Base-by-base conservation (phyloP, 2,329 filamentous ascomycete genomes). In the Septoria linicola region DNA sequence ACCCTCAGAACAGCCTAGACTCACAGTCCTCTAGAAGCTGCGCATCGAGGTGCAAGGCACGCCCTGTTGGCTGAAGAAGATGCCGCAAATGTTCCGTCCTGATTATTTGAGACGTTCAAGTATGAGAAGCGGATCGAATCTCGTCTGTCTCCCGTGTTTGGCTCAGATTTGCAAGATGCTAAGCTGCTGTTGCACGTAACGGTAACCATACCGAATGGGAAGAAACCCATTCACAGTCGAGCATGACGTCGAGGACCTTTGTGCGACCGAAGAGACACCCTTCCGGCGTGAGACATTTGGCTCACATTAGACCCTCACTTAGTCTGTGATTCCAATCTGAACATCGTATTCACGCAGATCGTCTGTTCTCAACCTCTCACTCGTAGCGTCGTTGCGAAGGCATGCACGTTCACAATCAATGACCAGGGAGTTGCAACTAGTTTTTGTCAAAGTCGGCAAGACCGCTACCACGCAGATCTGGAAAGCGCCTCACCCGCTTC, bases 211-310 rank as follows among this genome's bases (percentile, higher is more conserved):
- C 43, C 34, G 32, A 19, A 32, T 32, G 3, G 5, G 23, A 27
- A 27, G 23, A 27, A 10, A 27, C 23, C 23, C 23, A 25, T 23
- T 10, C 34, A 4, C 27, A 32, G 14, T 14, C 3, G 34, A 39
- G 43, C 43, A 47, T 47, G 34, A 47, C 43, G 43, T 47, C 43
- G 43, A 25, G 10, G 19, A 47, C 31, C 34, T 47, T 34, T 47
- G 34, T 39, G 21, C 19, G 34, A 39, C 43, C 43, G 43, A 47
- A 40, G 43, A 47, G 42, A 23, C 41, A 32, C 41, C 41, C 14
- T 19, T 3, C 36, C 41, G 30, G 41, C 16, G 19, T 45, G 42
- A 45, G 42, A 37, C 31, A 45, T 23, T 44, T 21, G 21, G 42
- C 36, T 23, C 16, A 13, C 16, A 8, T 37, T 37, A 37, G 14